A percentile compares a stretch with the other conserved stretches of the same genome.
phyloP scores from a whole-genome alignment of 2,329 filamentous ascomycete genomes.

The Monosporascus sp. region DNA sequence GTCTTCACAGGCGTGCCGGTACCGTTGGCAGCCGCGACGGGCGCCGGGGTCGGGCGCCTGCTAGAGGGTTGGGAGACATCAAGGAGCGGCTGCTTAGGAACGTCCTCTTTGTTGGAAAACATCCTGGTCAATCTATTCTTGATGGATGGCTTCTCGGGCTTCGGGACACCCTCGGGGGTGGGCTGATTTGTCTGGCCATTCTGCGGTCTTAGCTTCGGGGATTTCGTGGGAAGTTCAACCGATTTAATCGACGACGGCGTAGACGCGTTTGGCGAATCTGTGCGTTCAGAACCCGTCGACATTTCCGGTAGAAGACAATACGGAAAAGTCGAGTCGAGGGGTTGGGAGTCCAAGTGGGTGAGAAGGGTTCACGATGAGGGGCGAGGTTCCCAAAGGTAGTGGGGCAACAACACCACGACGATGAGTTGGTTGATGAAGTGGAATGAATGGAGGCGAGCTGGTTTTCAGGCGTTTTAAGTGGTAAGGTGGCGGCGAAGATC shows the following conservation, averaged over 20 bases:
- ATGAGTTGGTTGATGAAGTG: background rate
- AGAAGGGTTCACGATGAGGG: no score
- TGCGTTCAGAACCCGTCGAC: slow-evolving; percentile 28
- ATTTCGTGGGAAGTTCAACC: slow-evolving; percentile 23
- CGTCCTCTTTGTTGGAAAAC: slow-evolving; percentile 55
- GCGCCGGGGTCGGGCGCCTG: slow-evolving; percentile 19
- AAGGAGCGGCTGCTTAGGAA: slow-evolving; percentile 28
- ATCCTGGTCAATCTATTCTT: slow-evolving; percentile 62
- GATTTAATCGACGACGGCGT: slow-evolving; percentile 30
- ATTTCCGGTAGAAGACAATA: slow-evolving; percentile 18
- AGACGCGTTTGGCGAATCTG: slow-evolving; percentile 24
- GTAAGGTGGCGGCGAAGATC: slow-evolving; percentile 25
- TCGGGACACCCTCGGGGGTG: slow-evolving; percentile 30
- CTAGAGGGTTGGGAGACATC: slow-evolving; percentile 28
- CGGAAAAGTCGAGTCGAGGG: slow-evolving; percentile 2
- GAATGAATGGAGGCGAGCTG: background rate
- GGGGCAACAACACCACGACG: no score
- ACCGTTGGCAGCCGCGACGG: slow-evolving; percentile 20
- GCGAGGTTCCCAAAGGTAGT: no score
- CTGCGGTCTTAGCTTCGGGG: slow-evolving; percentile 24
- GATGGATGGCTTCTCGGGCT: slow-evolving; percentile 53
- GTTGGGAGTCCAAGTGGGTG: background rate
- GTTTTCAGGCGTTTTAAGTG: slow-evolving; percentile 4
- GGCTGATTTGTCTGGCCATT: slow-evolving; percentile 19
- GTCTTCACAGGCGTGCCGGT: slow-evolving; percentile 26